Percentiles rank a stretch among this genome's conserved stretches.
These are phyloP conservation scores for Phialophora chinensis DNA, from an alignment of 2,329 filamentous ascomycete genomes.

Conservation along the genomic window DNA sequence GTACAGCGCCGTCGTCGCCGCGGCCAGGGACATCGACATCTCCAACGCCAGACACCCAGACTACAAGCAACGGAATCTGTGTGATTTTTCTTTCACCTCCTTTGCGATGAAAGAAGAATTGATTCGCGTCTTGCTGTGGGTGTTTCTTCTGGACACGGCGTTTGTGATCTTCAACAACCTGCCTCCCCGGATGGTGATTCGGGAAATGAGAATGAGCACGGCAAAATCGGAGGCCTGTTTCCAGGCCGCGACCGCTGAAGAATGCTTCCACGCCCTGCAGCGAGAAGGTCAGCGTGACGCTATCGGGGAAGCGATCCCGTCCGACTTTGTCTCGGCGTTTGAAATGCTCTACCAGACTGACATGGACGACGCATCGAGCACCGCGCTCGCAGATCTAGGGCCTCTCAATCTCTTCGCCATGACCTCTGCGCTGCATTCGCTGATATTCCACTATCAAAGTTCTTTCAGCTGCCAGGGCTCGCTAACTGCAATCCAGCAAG, in stretches of 20 bases:
- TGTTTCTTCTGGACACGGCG: slow-evolving; percentile 49
- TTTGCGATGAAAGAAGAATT: slow-evolving; percentile 46
- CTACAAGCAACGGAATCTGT: slow-evolving; percentile 29
- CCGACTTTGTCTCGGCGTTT: slow-evolving; percentile 35
- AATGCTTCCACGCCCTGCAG: slow-evolving; percentile 38
- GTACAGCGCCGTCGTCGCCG: slow-evolving; percentile 37
- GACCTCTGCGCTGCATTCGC: slow-evolving; percentile 40
- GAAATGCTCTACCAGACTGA: slow-evolving; percentile 1
- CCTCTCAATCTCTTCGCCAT: slow-evolving; percentile 42
- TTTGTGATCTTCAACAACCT: slow-evolving; percentile 53
- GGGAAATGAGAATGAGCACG: slow-evolving; percentile 49
- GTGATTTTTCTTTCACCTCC: slow-evolving; percentile 26
- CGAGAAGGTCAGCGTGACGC: slow-evolving; percentile 21
- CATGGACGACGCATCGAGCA: background rate
- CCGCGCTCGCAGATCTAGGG: slow-evolving; percentile 19
- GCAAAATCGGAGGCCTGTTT: slow-evolving; percentile 48
- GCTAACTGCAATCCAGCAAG: slow-evolving; percentile 44
- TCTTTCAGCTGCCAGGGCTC: slow-evolving; percentile 41
- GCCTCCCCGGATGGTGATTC: slow-evolving; percentile 49
- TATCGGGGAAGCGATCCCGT: background rate
- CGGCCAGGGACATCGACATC: slow-evolving; percentile 45
- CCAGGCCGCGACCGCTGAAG: slow-evolving; percentile 44
- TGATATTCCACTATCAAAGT: slow-evolving; percentile 49
- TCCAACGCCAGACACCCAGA: slow-evolving; percentile 39
- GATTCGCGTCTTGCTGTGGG: slow-evolving; percentile 46